Evolutionary conservation across 495 filamentous ascomycete genomes (phyloP).

Genomic region (Tetracladium setigerum): DNA sequence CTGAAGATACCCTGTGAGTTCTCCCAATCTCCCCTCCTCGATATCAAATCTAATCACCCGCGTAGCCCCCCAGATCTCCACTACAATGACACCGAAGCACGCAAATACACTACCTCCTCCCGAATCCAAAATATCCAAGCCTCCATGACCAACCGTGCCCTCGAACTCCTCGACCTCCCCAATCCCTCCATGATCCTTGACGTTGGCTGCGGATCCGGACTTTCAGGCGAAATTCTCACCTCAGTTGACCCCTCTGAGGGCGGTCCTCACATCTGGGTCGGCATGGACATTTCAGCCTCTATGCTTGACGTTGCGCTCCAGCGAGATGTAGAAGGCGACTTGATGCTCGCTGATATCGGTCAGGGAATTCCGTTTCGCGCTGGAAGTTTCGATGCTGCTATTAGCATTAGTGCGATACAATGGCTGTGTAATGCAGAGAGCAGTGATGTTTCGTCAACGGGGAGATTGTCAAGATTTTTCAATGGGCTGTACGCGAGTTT

Average conservation of each 20-base stretch:
- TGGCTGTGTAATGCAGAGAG: slow-evolving; percentile 97
- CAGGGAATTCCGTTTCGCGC: slow-evolving; percentile 93
- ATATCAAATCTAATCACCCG: slow-evolving; percentile 4
- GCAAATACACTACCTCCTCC: slow-evolving; percentile 95
- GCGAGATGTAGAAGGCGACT: slow-evolving; percentile 84
- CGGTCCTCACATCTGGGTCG: slow-evolving; percentile 87
- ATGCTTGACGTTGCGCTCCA: slow-evolving; percentile 93
- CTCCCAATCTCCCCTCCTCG: slow-evolving; percentile 6
- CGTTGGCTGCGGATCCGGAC: slow-evolving; percentile 89
- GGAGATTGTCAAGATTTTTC: slow-evolving; percentile 78
- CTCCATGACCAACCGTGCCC: slow-evolving; percentile 85
- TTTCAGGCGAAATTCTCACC: slow-evolving; percentile 89
- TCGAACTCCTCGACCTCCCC: slow-evolving; percentile 79
- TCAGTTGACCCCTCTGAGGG: slow-evolving; percentile 54
- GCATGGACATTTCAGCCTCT: slow-evolving; percentile 87
- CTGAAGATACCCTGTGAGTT: slow-evolving; percentile 82
- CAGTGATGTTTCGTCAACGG: slow-evolving; percentile 68
- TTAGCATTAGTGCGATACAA: slow-evolving; percentile 90
- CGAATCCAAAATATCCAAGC: slow-evolving; percentile 93
- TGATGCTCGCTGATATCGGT: slow-evolving; percentile 87
- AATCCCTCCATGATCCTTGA: slow-evolving; percentile 84
- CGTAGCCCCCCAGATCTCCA: slow-evolving; percentile 84
- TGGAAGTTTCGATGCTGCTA: slow-evolving; percentile 89
- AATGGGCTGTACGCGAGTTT: slow-evolving; percentile 83
- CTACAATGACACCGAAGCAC: slow-evolving; percentile 91